phyloP scores from a whole-genome alignment of 1,139 yeast genomes.

The Candida sanyaensis region DNA sequence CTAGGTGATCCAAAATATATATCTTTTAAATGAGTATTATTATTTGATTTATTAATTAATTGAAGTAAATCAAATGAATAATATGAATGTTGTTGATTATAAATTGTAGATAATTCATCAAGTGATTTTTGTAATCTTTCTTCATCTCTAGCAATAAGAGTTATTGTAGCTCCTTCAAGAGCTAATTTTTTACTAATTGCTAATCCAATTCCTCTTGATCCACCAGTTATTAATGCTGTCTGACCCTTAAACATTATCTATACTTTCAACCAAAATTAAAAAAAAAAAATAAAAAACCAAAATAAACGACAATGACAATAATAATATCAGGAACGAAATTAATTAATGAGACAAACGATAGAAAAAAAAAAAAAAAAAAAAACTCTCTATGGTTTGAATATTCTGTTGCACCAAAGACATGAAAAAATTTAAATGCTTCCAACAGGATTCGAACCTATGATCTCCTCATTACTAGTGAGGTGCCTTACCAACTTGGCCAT shows the following conservation, averaged over 20 bases:
- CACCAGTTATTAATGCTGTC: conserved; percentile 78
- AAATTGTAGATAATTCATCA: conserved; percentile 29
- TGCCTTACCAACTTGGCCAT: conserved; percentile 74
- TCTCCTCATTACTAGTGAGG: conserved; percentile 91
- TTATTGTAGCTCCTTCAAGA: conserved; percentile 58
- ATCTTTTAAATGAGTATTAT: neutral
- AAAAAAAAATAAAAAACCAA: conserved; percentile 1
- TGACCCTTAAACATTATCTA: conserved; percentile 16
- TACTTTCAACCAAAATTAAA: neutral
- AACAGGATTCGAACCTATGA: conserved; percentile 87
- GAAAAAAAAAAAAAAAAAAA: neutral
- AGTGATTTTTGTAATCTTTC: conserved; percentile 35
- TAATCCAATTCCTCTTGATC: conserved; percentile 80
- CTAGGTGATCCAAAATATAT: conserved; percentile 19
- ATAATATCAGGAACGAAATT: no score
- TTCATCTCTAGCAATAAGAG: conserved; percentile 60
- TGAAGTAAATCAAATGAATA: conserved; percentile 51
- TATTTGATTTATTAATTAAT: no score
- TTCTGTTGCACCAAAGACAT: no score
- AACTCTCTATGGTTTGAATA: no score
- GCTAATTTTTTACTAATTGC: conserved; percentile 65
- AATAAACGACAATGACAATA: neutral
- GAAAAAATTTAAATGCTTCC: conserved; percentile 56
- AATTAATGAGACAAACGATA: neutral
- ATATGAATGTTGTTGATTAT: conserved; percentile 47